These are phyloP conservation scores for Lipomyces spencermartinsiae DNA, from an alignment of 805 yeast genomes.

Conservation along the genomic window DNA sequence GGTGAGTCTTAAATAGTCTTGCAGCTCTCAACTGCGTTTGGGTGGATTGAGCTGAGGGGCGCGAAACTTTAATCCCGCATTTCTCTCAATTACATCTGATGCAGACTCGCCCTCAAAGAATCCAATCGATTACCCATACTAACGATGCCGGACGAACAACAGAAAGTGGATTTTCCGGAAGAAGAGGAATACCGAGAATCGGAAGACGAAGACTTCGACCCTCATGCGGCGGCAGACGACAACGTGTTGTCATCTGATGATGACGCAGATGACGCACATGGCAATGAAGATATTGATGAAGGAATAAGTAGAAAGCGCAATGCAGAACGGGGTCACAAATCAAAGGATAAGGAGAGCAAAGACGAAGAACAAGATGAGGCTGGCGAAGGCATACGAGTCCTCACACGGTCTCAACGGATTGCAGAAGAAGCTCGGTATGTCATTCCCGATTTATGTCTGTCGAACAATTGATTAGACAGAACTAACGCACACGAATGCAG, in stretches of 20 bases:
- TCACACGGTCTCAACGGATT: conserved; percentile 31
- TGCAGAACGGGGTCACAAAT: background rate
- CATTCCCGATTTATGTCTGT: background rate
- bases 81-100: too few relatives aligned
- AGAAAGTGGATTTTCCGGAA: conserved; percentile 2
- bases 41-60: too few relatives aligned
- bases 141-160: background rate
- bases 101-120: background rate
- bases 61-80: too few relatives aligned
- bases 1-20: too few relatives aligned
- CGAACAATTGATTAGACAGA: background rate
- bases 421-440: conserved; percentile 28
- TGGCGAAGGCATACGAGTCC: conserved; percentile 25
- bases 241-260: conserved; percentile 18
- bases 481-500: background rate
- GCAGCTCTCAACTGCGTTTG: too few relatives aligned
- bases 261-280: conserved; percentile 25
- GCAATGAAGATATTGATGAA: conserved; percentile 23
- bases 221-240: conserved; percentile 26
- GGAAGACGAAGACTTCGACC: conserved; percentile 41
- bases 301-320: background rate
- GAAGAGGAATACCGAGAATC: conserved; percentile 41
- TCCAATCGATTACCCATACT: background rate
- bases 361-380: conserved; percentile 17
- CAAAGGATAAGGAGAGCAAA: conserved; percentile 1